Percentiles rank a stretch among this genome's conserved stretches.
Conservation (phyloP, 441 rosid genomes). For the Populus trichocarpa region DNA sequence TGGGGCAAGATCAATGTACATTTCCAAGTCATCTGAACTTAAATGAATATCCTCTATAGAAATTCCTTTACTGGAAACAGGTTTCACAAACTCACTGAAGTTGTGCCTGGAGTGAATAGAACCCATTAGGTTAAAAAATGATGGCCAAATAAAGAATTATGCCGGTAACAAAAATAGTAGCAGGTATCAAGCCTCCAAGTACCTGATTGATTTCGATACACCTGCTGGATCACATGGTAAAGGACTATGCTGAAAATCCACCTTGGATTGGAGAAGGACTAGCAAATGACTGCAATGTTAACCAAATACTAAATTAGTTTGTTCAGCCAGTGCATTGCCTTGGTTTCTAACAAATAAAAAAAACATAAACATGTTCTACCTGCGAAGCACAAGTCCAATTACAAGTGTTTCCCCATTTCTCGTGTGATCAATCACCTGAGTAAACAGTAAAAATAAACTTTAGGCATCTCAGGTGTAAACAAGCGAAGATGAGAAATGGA, state of each 20-base stretch:
- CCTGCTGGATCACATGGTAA: conserved; percentile 64
- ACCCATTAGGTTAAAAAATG: not conserved
- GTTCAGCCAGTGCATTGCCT: not conserved
- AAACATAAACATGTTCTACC: conserved; percentile 36
- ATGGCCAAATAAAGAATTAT: not conserved
- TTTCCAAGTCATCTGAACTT: conserved; percentile 90
- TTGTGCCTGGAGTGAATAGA: conserved; percentile 58
- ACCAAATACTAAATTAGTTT: conserved; percentile 22
- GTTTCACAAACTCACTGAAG: conserved; percentile 89
- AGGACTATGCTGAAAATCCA: conserved; percentile 96
- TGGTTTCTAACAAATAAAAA: conserved; percentile 5
- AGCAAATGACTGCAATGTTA: conserved; percentile 76
- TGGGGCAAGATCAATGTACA: conserved; percentile 97
- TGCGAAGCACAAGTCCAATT: conserved; percentile 88
- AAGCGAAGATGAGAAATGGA: conserved; percentile 12
- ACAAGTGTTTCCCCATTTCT: conserved; percentile 93
- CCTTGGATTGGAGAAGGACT: conserved; percentile 94
- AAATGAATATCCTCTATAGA: conserved; percentile 76
- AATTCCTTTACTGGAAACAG: conserved; percentile 94
- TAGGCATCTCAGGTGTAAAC: conserved; percentile 10
- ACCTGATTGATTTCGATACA: conserved; percentile 60
- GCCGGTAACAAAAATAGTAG: not conserved
- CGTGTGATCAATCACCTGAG: conserved; percentile 84
- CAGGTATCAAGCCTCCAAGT: conserved; percentile 5
- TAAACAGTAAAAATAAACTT: conserved; percentile 10